These are phyloP conservation scores for Malassezia slooffiae DNA, from an alignment of 1,284 basidiomycete genomes.

Conservation along the genomic window DNA sequence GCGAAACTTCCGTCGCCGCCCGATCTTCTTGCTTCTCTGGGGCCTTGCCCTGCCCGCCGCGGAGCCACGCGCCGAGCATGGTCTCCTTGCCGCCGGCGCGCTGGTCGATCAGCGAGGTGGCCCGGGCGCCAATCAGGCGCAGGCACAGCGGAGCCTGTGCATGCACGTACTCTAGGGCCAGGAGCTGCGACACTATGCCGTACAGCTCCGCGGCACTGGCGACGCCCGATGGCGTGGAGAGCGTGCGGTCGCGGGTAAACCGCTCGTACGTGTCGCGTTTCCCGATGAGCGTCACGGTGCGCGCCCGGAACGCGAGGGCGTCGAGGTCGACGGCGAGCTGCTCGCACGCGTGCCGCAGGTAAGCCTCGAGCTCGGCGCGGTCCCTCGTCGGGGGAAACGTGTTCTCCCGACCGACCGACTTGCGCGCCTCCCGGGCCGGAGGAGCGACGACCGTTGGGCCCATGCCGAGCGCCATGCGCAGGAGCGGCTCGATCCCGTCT, in stretches of 20 bases:
- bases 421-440: conserved; percentile 31
- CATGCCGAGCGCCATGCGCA: conserved; percentile 34
- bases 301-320: conserved; percentile 26
- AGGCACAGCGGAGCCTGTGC: conserved; percentile 16
- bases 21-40: no score
- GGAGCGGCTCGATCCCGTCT: conserved; percentile 32
- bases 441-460: conserved; percentile 33
- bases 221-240: conserved; percentile 12
- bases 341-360: conserved; percentile 25
- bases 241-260: conserved; percentile 29
- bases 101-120: conserved; percentile 28
- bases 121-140: conserved; percentile 35
- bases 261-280: conserved; percentile 37
- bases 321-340: conserved; percentile 35
- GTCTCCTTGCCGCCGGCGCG: conserved; percentile 13
- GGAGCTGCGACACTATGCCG: conserved; percentile 19
- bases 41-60: no score
- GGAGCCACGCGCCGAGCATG: no score
- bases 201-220: conserved; percentile 31
- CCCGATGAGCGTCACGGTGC: conserved; percentile 35
- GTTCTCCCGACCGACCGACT: conserved; percentile 40
- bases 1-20: no score
- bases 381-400: conserved; percentile 39
- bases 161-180: conserved; percentile 25
- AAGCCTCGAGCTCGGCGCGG: conserved; percentile 15